phyloP scores from a whole-genome alignment of 768 basidiomycete species.

The Panus rudis region DNA sequence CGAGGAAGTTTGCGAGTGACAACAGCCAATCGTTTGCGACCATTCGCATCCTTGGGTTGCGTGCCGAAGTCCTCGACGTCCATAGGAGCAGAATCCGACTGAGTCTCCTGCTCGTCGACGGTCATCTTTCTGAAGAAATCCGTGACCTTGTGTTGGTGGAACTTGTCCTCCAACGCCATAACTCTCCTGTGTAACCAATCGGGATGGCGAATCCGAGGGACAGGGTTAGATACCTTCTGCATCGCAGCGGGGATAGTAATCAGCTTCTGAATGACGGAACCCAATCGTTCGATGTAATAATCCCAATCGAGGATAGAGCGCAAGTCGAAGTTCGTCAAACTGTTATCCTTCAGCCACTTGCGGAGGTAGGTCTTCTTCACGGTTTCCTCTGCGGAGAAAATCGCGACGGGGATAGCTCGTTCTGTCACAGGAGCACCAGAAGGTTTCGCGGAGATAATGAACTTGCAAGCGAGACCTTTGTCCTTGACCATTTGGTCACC shows the following conservation, averaged over 20 bases:
- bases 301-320: slow-evolving; percentile 96
- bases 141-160: slow-evolving; percentile 96
- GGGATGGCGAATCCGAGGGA: slow-evolving; percentile 91
- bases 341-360: slow-evolving; percentile 95
- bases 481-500: slow-evolving; percentile 99
- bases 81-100: slow-evolving; percentile 26
- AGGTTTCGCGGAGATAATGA: slow-evolving; percentile 95
- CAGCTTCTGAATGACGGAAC: slow-evolving; percentile 96
- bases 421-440: slow-evolving; percentile 93
- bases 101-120: slow-evolving; percentile 25
- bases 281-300: slow-evolving; percentile 96
- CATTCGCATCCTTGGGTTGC: slow-evolving; percentile 4
- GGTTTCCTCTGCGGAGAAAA: slow-evolving; percentile 92
- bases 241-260: slow-evolving; percentile 99
- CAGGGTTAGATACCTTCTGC: slow-evolving; percentile 95
- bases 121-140: slow-evolving; percentile 71
- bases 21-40: slow-evolving; percentile 42
- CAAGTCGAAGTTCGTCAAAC: slow-evolving; percentile 80
- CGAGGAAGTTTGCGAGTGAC: slow-evolving; percentile 41
- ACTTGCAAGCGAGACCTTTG: slow-evolving; percentile 97
- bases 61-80: slow-evolving; percentile 21
- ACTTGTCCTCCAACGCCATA: slow-evolving; percentile 85
- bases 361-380: slow-evolving; percentile 87
- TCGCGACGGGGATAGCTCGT: slow-evolving; percentile 92
- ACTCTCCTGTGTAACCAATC: slow-evolving; percentile 96